Conservation (phyloP, 2,329 filamentous ascomycete genomes). For the Aspergillus hortae region DNA sequence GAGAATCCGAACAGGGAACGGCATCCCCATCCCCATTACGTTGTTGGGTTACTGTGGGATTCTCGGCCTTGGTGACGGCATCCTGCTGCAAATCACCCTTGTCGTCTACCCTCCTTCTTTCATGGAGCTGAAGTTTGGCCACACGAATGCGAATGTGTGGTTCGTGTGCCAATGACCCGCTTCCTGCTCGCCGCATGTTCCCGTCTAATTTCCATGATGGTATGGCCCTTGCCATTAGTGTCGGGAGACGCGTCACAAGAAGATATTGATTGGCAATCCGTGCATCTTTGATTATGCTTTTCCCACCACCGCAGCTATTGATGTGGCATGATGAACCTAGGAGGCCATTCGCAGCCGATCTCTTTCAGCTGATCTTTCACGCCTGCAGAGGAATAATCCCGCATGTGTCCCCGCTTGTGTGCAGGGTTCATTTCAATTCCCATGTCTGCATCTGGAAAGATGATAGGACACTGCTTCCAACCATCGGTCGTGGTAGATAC, state of each 20-base stretch:
- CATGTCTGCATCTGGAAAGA: slow-evolving; percentile 21
- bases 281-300: slow-evolving; percentile 13
- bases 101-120: slow-evolving; percentile 10
- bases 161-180: slow-evolving; percentile 13
- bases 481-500: slow-evolving; percentile 29
- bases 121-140: slow-evolving; percentile 6
- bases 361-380: slow-evolving; percentile 41
- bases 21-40: slow-evolving; percentile 5
- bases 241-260: slow-evolving; percentile 30
- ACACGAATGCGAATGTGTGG: slow-evolving; percentile 12
- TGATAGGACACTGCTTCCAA: slow-evolving; percentile 32
- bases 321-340: slow-evolving; percentile 19
- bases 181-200: slow-evolving; percentile 25
- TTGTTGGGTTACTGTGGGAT: slow-evolving; percentile 13
- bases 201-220: slow-evolving; percentile 24
- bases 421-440: slow-evolving; percentile 31
- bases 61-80: slow-evolving; percentile 16
- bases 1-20: neutral
- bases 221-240: slow-evolving; percentile 26
- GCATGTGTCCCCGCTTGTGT: slow-evolving; percentile 36
- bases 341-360: slow-evolving; percentile 22
- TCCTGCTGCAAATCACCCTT: slow-evolving; percentile 21
- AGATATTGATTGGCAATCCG: slow-evolving; percentile 28
- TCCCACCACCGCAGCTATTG: slow-evolving; percentile 11
- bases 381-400: slow-evolving; percentile 38